A percentile compares a stretch with the other conserved stretches of the same genome.
Evolutionary conservation across 2,329 filamentous ascomycete genomes (phyloP).

Genomic region (Pseudogymnoascus pannorum): DNA sequence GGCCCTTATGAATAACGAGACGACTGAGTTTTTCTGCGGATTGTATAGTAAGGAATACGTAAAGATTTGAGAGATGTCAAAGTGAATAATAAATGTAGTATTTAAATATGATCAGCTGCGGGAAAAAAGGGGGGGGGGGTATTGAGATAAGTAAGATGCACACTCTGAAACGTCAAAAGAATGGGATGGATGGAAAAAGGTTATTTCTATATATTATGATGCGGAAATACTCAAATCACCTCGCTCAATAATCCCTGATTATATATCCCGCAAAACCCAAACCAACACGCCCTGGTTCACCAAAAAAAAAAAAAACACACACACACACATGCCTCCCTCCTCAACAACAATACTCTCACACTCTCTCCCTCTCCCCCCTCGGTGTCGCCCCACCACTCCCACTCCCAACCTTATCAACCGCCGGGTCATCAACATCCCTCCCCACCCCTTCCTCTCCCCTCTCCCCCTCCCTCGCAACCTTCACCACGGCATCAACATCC

Average conservation of each 20-base stretch:
- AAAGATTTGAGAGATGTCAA: too few species aligned
- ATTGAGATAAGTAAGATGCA: too few species aligned
- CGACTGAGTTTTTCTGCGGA: too few species aligned
- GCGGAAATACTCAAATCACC: neutral
- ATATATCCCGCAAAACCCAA: neutral
- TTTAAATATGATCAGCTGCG: too few species aligned
- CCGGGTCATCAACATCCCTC: neutral
- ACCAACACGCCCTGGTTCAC: neutral
- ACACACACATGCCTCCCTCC: neutral
- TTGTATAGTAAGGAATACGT: too few species aligned
- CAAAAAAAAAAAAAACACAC: neutral
- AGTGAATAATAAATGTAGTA: too few species aligned
- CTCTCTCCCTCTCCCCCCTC: neutral
- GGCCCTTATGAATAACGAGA: too few species aligned
- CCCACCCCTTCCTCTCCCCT: neutral
- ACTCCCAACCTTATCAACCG: neutral
- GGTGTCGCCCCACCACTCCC: neutral
- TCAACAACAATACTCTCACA: too few species aligned
- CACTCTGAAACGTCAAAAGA: too few species aligned
- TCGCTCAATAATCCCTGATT: neutral
- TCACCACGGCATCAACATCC: neutral
- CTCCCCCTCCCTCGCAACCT: neutral
- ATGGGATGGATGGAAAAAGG: too few species aligned
- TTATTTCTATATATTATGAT: neutral
- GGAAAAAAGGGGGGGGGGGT: too few species aligned